phyloP scores from a whole-genome alignment of 768 basidiomycete species.

The Suillus americanus region DNA sequence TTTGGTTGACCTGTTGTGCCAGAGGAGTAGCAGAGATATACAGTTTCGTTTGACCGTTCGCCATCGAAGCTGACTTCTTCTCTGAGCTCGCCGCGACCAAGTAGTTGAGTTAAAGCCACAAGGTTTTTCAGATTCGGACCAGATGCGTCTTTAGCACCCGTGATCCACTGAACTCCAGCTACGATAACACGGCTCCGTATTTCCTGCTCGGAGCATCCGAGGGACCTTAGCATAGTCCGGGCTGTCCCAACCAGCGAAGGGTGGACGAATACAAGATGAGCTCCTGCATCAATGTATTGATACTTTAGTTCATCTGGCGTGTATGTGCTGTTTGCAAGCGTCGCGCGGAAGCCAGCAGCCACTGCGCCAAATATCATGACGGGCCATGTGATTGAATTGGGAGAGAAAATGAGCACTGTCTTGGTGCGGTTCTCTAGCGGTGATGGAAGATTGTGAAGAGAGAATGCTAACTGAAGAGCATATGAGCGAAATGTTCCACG shows the following conservation, averaged over 20 bases:
- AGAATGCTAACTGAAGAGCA: slow-evolving; percentile 57
- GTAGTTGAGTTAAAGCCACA: slow-evolving; percentile 37
- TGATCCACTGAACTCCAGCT: slow-evolving; percentile 48
- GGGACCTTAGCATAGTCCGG: slow-evolving; percentile 51
- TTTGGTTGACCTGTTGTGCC: slow-evolving; percentile 84
- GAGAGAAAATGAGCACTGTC: slow-evolving; percentile 64
- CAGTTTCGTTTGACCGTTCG: slow-evolving; percentile 53
- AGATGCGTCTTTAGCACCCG: slow-evolving; percentile 10
- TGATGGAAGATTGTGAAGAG: slow-evolving; percentile 46
- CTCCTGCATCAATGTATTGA: slow-evolving; percentile 69
- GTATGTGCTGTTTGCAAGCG: slow-evolving; percentile 75
- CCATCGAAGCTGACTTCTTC: slow-evolving; percentile 59
- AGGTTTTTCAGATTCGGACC: slow-evolving; percentile 31
- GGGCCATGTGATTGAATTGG: slow-evolving; percentile 63
- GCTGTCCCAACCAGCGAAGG: slow-evolving; percentile 61
- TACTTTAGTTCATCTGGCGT: slow-evolving; percentile 65
- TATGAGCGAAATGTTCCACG: slow-evolving; percentile 53
- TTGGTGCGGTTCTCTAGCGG: slow-evolving; percentile 42
- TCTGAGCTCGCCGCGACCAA: slow-evolving; percentile 46
- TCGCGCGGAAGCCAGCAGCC: slow-evolving; percentile 67
- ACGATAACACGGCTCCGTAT: slow-evolving; percentile 58
- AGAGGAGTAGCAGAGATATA: slow-evolving; percentile 60
- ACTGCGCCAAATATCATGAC: slow-evolving; percentile 44
- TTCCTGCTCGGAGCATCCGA: slow-evolving; percentile 47
- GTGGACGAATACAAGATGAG: slow-evolving; percentile 61